phyloP scores from a whole-genome alignment of 176 grass and related monocot genomes.

The Oryza longistaminata region DNA sequence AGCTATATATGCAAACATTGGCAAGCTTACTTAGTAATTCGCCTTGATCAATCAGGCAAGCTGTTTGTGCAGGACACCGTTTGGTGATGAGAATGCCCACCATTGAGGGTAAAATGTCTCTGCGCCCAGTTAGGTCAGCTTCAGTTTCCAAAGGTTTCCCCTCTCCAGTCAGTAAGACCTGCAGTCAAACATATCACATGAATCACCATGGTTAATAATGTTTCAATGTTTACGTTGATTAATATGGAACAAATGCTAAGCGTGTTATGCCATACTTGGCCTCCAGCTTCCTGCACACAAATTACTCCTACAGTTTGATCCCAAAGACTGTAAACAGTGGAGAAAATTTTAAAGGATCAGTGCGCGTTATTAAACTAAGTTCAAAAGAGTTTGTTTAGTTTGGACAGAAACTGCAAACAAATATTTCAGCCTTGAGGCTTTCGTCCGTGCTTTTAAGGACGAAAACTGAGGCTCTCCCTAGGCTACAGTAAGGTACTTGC shows the following conservation, averaged over 20 bases:
- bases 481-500: conserved; percentile 88
- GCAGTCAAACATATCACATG: conserved; percentile 28
- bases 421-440: conserved; percentile 78
- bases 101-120: conserved; percentile 74
- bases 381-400: conserved; percentile 32
- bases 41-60: conserved; percentile 73
- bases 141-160: conserved; percentile 64
- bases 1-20: neutral
- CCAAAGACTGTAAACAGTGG: conserved; percentile 58
- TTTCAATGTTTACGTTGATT: neutral
- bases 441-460: conserved; percentile 58
- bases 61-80: conserved; percentile 60
- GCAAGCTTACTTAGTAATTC: conserved; percentile 42
- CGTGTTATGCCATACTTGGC: conserved; percentile 45
- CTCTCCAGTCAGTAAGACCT: conserved; percentile 93
- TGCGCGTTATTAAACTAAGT: neutral
- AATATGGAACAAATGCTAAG: conserved; percentile 3
- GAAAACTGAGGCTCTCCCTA: conserved; percentile 85
- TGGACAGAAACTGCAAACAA: conserved; percentile 37
- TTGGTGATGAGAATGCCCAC: conserved; percentile 80
- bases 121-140: conserved; percentile 65
- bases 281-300: conserved; percentile 87
- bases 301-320: conserved; percentile 91
- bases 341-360: conserved; percentile 29
- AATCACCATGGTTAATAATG: neutral